Percentiles rank a stretch among this genome's conserved stretches.
phyloP scores from a whole-genome alignment of 495 filamentous ascomycete species.

The Penicillium dipodomyicola region DNA sequence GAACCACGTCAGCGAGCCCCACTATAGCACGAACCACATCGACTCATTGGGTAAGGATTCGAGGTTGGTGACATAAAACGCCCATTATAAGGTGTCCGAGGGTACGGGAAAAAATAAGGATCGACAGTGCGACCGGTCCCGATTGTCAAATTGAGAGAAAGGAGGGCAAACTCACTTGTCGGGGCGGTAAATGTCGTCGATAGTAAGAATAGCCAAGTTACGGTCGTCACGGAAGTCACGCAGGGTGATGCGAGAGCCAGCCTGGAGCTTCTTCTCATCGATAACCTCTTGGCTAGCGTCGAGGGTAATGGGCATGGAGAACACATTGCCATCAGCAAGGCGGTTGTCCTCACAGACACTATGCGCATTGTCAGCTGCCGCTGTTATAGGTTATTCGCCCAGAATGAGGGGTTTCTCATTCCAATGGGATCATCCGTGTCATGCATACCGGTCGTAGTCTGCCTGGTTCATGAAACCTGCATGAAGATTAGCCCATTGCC shows the following conservation, averaged over 20 bases:
- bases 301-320: conserved; percentile 95
- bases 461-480: conserved; percentile 94
- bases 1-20: conserved; percentile 35
- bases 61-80: conserved; percentile 7
- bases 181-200: conserved; percentile 94
- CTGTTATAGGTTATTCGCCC: not conserved
- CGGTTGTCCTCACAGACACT: conserved; percentile 87
- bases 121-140: conserved; percentile 11
- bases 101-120: not conserved
- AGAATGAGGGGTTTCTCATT: conserved; percentile 6
- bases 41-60: conserved; percentile 8
- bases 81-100: conserved; percentile 6
- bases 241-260: conserved; percentile 78
- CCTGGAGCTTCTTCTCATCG: conserved; percentile 66
- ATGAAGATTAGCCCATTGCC: conserved; percentile 32
- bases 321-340: conserved; percentile 84
- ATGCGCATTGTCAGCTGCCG: conserved; percentile 17
- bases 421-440: conserved; percentile 13
- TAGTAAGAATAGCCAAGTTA: conserved; percentile 90
- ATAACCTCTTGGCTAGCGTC: conserved; percentile 75
- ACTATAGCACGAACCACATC: conserved; percentile 24
- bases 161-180: conserved; percentile 70
- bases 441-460: conserved; percentile 84
- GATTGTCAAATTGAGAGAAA: conserved; percentile 10
- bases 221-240: conserved; percentile 96